Conservation (phyloP, 176 grass and related monocot species). For the Musa beccarii region DNA sequence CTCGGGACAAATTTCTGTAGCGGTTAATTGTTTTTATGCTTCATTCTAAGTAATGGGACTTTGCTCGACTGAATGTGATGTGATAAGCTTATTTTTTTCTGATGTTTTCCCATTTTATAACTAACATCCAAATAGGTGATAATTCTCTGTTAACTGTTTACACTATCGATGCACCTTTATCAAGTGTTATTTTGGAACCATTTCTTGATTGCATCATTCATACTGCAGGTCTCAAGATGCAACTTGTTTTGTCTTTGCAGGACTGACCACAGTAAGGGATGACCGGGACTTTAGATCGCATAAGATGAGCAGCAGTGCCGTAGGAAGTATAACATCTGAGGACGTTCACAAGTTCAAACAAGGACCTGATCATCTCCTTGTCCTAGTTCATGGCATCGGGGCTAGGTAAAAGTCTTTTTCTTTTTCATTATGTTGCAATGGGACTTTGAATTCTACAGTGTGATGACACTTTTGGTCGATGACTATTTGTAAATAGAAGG, state of each 20-base stretch:
- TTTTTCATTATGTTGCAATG: not conserved
- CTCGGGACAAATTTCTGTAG: no score
- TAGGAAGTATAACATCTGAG: constrained; percentile 11
- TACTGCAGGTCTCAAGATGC: not conserved
- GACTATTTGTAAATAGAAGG: no score
- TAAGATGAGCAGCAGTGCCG: constrained; percentile 8
- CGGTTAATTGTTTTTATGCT: no score
- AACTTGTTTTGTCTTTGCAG: constrained; percentile 9
- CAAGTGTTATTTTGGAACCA: not conserved
- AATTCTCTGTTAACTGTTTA: no score
- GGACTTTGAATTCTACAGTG: no score
- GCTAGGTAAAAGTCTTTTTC: constrained; percentile 40
- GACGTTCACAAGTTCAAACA: constrained; percentile 28
- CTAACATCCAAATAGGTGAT: no score
- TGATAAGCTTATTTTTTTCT: not conserved
- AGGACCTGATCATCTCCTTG: constrained; percentile 69
- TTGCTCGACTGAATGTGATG: not conserved
- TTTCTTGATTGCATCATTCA: not conserved
- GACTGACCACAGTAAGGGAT: not conserved
- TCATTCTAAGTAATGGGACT: no score
- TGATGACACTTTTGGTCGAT: no score
- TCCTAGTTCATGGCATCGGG: constrained; percentile 86
- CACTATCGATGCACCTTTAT: not conserved
- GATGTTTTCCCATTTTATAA: no score
- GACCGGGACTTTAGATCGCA: constrained; percentile 15